phyloP scores from a whole-genome alignment of 1,139 yeast species.

The Suhomyces anneliseae region DNA sequence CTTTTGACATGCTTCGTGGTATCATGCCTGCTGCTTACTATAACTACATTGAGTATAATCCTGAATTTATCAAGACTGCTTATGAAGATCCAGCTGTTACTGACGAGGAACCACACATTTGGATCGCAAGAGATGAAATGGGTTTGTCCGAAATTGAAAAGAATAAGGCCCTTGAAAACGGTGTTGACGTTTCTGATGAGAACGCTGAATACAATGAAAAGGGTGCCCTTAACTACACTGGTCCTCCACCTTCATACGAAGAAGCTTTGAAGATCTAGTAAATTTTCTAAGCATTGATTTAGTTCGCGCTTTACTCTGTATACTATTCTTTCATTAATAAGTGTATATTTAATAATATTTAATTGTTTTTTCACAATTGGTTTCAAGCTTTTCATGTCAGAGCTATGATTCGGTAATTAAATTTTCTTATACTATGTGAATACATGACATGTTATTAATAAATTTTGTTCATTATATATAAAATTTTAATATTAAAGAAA shows the following conservation, averaged over 20 bases:
- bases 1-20: conserved; percentile 40
- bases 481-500: too few relatives aligned
- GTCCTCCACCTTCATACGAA: conserved; percentile 63
- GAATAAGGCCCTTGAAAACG: conserved; percentile 53
- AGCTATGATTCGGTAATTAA: background rate
- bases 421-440: background rate
- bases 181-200: conserved; percentile 58
- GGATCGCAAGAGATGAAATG: conserved; percentile 70
- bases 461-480: background rate
- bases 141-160: conserved; percentile 67
- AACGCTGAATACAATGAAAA: conserved; percentile 57
- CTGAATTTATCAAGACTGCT: conserved; percentile 50
- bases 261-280: conserved; percentile 39
- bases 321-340: background rate
- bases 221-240: conserved; percentile 53
- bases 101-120: conserved; percentile 62
- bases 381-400: background rate
- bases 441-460: background rate
- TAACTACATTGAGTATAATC: conserved; percentile 45
- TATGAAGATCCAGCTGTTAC: conserved; percentile 65
- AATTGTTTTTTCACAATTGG: background rate
- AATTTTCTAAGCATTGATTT: too few relatives aligned
- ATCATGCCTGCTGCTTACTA: conserved; percentile 42
- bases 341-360: background rate
- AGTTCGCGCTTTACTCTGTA: background rate